Evolutionary conservation across 805 yeast genomes (phyloP), one percentile per base, ranked within the genome.

Genomic region (Sugiyamaella chiloensis): DNA sequence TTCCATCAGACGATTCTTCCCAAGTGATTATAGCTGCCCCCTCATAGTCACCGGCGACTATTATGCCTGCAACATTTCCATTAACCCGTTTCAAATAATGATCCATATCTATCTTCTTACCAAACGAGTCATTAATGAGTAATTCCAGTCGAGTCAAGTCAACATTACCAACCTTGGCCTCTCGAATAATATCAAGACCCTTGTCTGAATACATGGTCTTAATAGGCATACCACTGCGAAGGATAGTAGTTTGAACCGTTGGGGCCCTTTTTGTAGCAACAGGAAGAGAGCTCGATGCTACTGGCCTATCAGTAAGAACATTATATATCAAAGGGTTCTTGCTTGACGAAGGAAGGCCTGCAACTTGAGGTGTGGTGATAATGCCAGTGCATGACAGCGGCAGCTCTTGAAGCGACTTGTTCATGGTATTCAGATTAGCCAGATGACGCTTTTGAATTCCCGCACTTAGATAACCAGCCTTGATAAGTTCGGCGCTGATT

Each of bases 21-120:
- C 87, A 84, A 0, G 99, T 93, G 29, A 91, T 76, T 12, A 93
- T 84, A 0, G 98, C 97, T 14, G 87, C 89, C 2, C 98, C 98
- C 55, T 90, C 96, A 63, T 93, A 93, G 60, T 91, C 93, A 0
- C 98, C 98, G 2, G 91, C 87, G 11, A 93, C 76, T 12, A 93
- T 81, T 8, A 93, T 64, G 0, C 86, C 84, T 0, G 96, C 90
- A 3, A 91, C 71, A 1, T 72, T 71, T 1, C 79, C 72, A 52
- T 81, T 75, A 30, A 93, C 74, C 43, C 99, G 70, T 2, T 69
- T 50, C 20, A 88, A 66, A 60, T 90, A 93, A 53, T 79, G 81
- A 0, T 78, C 75, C 47, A 80, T 58, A 57, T 87, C 80, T n/a
- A 93, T 64, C 2, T 75, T 59, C 52, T 81, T 79, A 3, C 83